These are phyloP conservation scores for Epichloe elymi DNA, from an alignment of 2,329 filamentous ascomycete genomes.

Conservation along the genomic window DNA sequence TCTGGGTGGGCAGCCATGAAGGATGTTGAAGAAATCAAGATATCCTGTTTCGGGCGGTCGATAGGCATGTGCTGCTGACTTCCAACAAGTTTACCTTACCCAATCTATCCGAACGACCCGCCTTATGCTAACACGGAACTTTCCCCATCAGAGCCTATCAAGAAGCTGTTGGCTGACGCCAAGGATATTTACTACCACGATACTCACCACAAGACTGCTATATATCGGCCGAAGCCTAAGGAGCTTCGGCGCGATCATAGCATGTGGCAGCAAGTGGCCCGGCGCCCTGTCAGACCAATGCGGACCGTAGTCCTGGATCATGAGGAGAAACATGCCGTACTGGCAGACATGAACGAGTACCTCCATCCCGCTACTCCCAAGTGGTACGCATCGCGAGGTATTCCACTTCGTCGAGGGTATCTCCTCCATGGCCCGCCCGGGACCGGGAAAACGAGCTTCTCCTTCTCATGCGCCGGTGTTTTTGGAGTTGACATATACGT, in stretches of 20 bases:
- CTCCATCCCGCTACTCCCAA: slow-evolving; percentile 54
- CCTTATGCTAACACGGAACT: neutral
- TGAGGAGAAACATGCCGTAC: slow-evolving; percentile 49
- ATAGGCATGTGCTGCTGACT: slow-evolving; percentile 13
- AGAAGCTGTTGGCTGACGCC: slow-evolving; percentile 38
- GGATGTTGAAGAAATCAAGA: slow-evolving; percentile 37
- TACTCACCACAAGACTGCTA: slow-evolving; percentile 42
- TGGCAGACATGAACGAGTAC: slow-evolving; percentile 67
- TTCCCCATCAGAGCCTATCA: slow-evolving; percentile 33
- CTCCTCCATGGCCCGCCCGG: slow-evolving; percentile 66
- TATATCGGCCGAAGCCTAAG: slow-evolving; percentile 39
- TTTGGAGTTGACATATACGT: slow-evolving; percentile 56
- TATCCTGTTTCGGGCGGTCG: slow-evolving; percentile 41
- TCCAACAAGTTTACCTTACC: no score
- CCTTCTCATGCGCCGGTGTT: slow-evolving; percentile 50
- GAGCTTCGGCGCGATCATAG: slow-evolving; percentile 31
- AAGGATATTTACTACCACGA: slow-evolving; percentile 38
- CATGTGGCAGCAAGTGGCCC: slow-evolving; percentile 43
- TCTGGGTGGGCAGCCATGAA: slow-evolving; percentile 27
- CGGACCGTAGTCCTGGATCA: slow-evolving; percentile 62
- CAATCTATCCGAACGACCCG: no score
- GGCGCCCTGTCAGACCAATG: slow-evolving; percentile 57
- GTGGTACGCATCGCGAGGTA: slow-evolving; percentile 66
- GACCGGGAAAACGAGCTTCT: slow-evolving; percentile 59
- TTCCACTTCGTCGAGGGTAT: slow-evolving; percentile 65